Evolutionary conservation across 2,329 filamentous ascomycete species (phyloP), one percentile per base, ranked within the genome.

Genomic region (Trichoderma sp.): DNA sequence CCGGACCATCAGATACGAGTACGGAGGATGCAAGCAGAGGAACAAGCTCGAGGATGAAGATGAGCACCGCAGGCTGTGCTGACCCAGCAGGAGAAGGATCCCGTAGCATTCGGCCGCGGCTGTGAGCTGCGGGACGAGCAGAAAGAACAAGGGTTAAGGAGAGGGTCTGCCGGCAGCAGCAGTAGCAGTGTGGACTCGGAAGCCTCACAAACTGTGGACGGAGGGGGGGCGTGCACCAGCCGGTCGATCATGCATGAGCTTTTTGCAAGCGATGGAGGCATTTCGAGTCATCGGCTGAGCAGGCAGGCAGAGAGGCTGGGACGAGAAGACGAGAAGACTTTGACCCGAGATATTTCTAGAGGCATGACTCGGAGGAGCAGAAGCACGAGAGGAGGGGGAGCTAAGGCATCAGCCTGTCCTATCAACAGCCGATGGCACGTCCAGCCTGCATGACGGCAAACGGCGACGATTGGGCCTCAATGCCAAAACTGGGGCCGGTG

Each of bases 391-490:
- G 63, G 55, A 36, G 39, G 50, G 23, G 55, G 34, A 26, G 59
- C 28, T 39, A 28, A 30, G 39, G 26, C 53, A 62, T 17, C 36
- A 36, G 43, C 66, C 62, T 28, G 55, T 34, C 55, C 61, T 62
- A 68, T 61, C 39, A 53, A n/a, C 26, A 58, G 50, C 36, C 57
- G 62, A 71, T 47, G 57, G 43, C 23, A 23, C 32, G 26, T 47
- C 43, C 39, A 53, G 68, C 62, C 20, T 72, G 71, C 71, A 72
- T 72, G 68, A 63, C 71, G 59, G 57, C 61, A 20, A 43, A 17
- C 55, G 68, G 61, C 57, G 68, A 72, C 68, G 62, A 71, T 72
- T 72, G 68, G 71, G 71, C 71, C 47, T 71, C 71, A 71, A 72
- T 39, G 47, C 15, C 39, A 43, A 43, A 30, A 43, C n/a, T 55